These are phyloP conservation scores for Aspergillus piperis DNA, from an alignment of 2,329 filamentous ascomycete genomes.

Conservation along the genomic window DNA sequence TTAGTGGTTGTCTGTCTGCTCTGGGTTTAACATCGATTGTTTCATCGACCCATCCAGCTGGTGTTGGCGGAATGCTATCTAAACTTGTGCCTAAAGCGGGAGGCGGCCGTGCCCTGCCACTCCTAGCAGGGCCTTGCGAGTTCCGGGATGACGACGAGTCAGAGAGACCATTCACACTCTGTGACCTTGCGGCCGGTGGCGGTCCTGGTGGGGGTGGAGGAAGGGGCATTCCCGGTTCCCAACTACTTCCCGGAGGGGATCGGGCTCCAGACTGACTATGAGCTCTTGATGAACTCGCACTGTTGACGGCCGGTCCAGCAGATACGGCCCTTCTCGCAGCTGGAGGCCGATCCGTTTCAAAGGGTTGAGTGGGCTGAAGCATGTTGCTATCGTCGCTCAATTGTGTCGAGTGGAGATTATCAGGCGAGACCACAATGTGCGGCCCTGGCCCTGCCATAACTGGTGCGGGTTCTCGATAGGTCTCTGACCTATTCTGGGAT, in stretches of 20 bases:
- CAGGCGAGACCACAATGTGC: slow-evolving; percentile 25
- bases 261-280: slow-evolving; percentile 37
- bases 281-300: slow-evolving; percentile 33
- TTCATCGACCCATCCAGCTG: slow-evolving; percentile 47
- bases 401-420: slow-evolving; percentile 23
- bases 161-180: slow-evolving; percentile 40
- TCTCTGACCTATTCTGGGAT: slow-evolving; percentile 33
- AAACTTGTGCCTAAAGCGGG: slow-evolving; percentile 41
- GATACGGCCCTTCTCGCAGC: slow-evolving; percentile 48
- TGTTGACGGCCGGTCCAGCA: slow-evolving; percentile 44
- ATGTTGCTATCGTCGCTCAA: slow-evolving; percentile 17
- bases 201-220: slow-evolving; percentile 51
- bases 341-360: slow-evolving; percentile 36
- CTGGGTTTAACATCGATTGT: slow-evolving; percentile 22
- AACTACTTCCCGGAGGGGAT: slow-evolving; percentile 38
- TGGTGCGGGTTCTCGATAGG: slow-evolving; percentile 25
- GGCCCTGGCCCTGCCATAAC: slow-evolving; percentile 21
- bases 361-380: slow-evolving; percentile 20
- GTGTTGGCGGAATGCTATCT: slow-evolving; percentile 47
- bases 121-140: slow-evolving; percentile 25
- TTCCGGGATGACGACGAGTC: slow-evolving; percentile 34
- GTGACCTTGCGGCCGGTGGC: slow-evolving; percentile 44
- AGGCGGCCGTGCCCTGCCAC: slow-evolving; percentile 32
- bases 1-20: slow-evolving; percentile 29
- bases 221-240: slow-evolving; percentile 50